phyloP scores from a whole-genome alignment of 2,329 filamentous ascomycete genomes.

The Aaosphaeria arxii region DNA sequence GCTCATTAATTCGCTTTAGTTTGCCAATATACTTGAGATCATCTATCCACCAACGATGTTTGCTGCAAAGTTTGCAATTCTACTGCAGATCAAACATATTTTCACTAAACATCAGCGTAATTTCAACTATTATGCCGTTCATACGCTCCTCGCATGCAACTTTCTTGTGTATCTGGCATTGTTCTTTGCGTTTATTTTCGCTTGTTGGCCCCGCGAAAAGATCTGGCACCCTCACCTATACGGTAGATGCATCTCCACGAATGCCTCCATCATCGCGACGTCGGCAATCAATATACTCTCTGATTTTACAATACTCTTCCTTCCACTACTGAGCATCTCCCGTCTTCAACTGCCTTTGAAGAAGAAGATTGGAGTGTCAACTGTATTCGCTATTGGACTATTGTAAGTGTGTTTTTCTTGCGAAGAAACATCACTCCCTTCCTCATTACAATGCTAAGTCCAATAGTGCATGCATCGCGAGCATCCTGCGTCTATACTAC shows the following conservation, averaged over 20 bases:
- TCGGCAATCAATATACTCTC: conserved; percentile 18
- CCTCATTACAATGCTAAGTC: no score
- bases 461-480: conserved; percentile 4
- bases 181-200: conserved; percentile 17
- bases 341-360: conserved; percentile 27
- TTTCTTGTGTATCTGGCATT: conserved; percentile 11
- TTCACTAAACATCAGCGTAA: conserved; percentile 8
- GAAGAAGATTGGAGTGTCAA: conserved; percentile 26
- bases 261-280: conserved; percentile 8
- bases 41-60: conserved; percentile 15
- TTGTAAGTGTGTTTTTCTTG: background rate
- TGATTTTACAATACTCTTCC: conserved; percentile 16
- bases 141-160: conserved; percentile 15
- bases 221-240: conserved; percentile 12
- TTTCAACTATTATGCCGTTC: conserved; percentile 12
- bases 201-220: conserved; percentile 18
- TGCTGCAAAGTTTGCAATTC: conserved; percentile 13
- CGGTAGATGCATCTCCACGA: conserved; percentile 15
- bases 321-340: conserved; percentile 13
- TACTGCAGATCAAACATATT: conserved; percentile 16
- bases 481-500: conserved; percentile 9
- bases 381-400: conserved; percentile 9
- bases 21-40: conserved; percentile 6
- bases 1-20: no score
- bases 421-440: conserved; percentile 1